Base-by-base conservation (phyloP, 768 basidiomycete genomes). In the Cyclocybe cylindracea region DNA sequence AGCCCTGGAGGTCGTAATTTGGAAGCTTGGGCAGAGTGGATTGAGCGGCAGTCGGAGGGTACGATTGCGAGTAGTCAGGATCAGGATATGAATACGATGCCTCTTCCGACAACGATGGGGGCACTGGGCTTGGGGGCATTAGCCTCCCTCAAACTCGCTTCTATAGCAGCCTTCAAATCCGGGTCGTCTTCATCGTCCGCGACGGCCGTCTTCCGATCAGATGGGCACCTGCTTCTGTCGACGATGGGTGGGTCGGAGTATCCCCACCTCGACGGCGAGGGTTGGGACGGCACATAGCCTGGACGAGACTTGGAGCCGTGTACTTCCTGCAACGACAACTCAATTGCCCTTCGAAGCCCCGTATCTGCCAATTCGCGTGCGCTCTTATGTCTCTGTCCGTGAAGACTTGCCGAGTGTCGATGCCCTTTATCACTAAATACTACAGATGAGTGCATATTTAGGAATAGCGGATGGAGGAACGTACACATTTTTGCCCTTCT, bases 311-410 rank as follows among this genome's bases (percentile, higher is more conserved):
- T 75, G 24, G 77, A 74, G 34, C 76, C 70, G 11, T 80, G 76
- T 13, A 84, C 78, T 65, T 98, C 96, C 55, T 90, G 81, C 9
- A 99, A 72, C 0, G 93, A 96, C 2, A 97, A 78, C 56, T 94
- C 86, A 46, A 99, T 98, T 5, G 97, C 97, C 7, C 91, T 83
- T 63, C 94, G 91, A 2, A 99, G 81, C 58, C 98, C 96, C 0
- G 89, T 85, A 62, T 98, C 95, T 13, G 84, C 80, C 33, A 83
- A 59, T 42, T 87, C 86, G 2, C 82, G 84, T 2, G 80, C 78
- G 48, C 72, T 75, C 42, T 78, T 76, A 56, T 83, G 83, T 38
- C 82, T 75, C 5, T 78, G 71, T 39, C 73, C 76, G 45, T 82
- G 78, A 48, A 81, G 70, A 56, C 82, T 84, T 19, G 76, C 72